These are phyloP conservation scores for Peronospora belbahrii DNA, from an alignment of 352 stramenopile species.

Conservation along the genomic window DNA sequence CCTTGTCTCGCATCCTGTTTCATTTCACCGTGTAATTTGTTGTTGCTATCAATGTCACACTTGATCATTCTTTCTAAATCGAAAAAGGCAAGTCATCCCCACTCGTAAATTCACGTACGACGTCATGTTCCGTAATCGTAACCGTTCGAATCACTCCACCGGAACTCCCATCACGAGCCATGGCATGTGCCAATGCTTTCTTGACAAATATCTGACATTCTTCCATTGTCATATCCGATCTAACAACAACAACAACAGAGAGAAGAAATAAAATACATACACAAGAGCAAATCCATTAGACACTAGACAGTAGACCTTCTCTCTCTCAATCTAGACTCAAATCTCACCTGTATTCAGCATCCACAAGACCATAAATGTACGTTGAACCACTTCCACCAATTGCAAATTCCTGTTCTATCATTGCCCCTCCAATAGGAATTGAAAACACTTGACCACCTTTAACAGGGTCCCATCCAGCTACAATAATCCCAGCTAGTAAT, in stretches of 20 bases:
- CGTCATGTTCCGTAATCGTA: conserved; percentile 88
- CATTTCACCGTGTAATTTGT: too few relatives aligned
- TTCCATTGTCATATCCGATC: conserved; percentile 93
- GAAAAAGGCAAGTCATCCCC: conserved; percentile 88
- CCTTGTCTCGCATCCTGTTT: too few relatives aligned
- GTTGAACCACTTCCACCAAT: conserved; percentile 95
- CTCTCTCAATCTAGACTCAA: too few relatives aligned
- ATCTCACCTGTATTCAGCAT: conserved; percentile 88
- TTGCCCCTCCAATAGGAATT: conserved; percentile 92
- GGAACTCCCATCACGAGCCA: conserved; percentile 97
- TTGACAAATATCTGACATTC: conserved; percentile 93
- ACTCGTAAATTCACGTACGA: conserved; percentile 88
- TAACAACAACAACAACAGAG: too few relatives aligned
- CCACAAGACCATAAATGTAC: conserved; percentile 97
- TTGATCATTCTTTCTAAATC: conserved; percentile 57
- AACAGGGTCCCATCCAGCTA: conserved; percentile 95
- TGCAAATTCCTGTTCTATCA: conserved; percentile 95
- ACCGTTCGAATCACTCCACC: conserved; percentile 97
- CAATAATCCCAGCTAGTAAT: conserved; percentile 93
- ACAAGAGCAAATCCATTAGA: neutral
- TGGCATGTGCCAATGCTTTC: conserved; percentile 94
- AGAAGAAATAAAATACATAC: too few relatives aligned
- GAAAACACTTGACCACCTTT: conserved; percentile 94
- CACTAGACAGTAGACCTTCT: neutral
- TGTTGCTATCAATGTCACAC: too few relatives aligned